A percentile compares a stretch with the other conserved stretches of the same genome.
These are phyloP conservation scores for Fragaria iinumae DNA, from an alignment of 306 rosid genomes.

Conservation along the genomic window DNA sequence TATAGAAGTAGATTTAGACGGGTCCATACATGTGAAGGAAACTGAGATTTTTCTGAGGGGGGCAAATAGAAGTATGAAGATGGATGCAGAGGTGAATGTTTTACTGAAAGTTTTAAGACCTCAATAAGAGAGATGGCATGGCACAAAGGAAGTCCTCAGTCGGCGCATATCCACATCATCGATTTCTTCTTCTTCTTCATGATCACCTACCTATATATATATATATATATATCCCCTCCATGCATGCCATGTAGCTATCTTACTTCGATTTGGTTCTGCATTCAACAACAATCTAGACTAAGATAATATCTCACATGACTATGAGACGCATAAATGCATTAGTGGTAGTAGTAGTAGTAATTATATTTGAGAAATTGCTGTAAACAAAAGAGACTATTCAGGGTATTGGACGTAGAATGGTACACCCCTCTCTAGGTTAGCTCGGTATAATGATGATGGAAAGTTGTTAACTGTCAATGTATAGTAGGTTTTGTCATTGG, in stretches of 20 bases:
- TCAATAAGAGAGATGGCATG: conserved; percentile 12
- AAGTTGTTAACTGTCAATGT: conserved; percentile 12
- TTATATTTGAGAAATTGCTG: not conserved
- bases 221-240: not conserved
- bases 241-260: not conserved
- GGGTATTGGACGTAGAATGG: not conserved
- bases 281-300: conserved; percentile 6
- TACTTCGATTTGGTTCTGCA: conserved; percentile 1
- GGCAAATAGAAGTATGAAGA: conserved; percentile 31
- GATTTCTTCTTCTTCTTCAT: not conserved
- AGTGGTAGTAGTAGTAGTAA: not conserved
- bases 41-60: conserved; percentile 7
- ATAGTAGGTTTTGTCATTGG: not conserved
- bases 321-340: not conserved
- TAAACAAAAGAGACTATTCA: not conserved
- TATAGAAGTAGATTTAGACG: not conserved
- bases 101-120: conserved; percentile 33
- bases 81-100: conserved; percentile 25
- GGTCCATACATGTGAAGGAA: conserved; percentile 28
- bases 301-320: conserved; percentile 2
- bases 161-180: conserved; percentile 27
- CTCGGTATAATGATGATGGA: conserved; percentile 9
- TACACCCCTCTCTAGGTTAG: not conserved
- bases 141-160: conserved; percentile 30
- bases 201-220: not conserved